Evolutionary conservation across 1,139 yeast genomes (phyloP).

Genomic region (Hansenula lynferdii): DNA sequence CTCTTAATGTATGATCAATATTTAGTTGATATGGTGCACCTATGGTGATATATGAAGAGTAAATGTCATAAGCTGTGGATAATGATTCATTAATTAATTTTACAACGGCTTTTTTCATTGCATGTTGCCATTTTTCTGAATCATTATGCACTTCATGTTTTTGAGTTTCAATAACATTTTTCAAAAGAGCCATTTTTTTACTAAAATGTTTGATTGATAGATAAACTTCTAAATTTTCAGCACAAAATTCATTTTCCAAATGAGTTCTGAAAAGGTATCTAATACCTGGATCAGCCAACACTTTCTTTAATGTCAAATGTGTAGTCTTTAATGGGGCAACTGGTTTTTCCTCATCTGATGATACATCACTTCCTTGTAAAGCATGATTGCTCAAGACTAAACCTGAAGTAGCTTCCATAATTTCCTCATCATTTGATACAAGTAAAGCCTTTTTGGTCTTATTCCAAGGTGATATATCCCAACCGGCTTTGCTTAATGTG

Average conservation of each 20-base stretch:
- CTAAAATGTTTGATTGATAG: constrained; percentile 46
- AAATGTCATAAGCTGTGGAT: constrained; percentile 57
- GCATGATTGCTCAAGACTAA: constrained; percentile 16
- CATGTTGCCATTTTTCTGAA: constrained; percentile 6
- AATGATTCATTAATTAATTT: constrained; percentile 47
- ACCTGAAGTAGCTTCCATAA: constrained; percentile 8
- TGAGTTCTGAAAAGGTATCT: constrained; percentile 63
- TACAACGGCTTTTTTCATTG: constrained; percentile 31
- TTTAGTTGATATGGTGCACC: constrained; percentile 73
- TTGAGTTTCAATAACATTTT: constrained; percentile 25
- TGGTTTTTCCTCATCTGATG: constrained; percentile 6
- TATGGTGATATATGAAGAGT: constrained; percentile 59
- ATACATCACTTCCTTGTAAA: constrained; percentile 4
- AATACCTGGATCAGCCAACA: constrained; percentile 76
- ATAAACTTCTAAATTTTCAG: constrained; percentile 73
- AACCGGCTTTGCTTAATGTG: constrained; percentile 34
- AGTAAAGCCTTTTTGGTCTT: constrained; percentile 7
- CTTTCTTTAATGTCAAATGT: constrained; percentile 33
- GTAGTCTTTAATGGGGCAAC: not conserved
- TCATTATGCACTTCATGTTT: constrained; percentile 6
- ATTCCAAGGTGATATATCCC: constrained; percentile 34
- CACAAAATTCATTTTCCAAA: constrained; percentile 59
- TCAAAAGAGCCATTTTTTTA: constrained; percentile 32
- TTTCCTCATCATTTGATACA: constrained; percentile 16
- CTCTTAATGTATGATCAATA: constrained; percentile 55